phyloP scores from a whole-genome alignment of 2,329 filamentous ascomycete genomes.

The Xylariaceae sp. region DNA sequence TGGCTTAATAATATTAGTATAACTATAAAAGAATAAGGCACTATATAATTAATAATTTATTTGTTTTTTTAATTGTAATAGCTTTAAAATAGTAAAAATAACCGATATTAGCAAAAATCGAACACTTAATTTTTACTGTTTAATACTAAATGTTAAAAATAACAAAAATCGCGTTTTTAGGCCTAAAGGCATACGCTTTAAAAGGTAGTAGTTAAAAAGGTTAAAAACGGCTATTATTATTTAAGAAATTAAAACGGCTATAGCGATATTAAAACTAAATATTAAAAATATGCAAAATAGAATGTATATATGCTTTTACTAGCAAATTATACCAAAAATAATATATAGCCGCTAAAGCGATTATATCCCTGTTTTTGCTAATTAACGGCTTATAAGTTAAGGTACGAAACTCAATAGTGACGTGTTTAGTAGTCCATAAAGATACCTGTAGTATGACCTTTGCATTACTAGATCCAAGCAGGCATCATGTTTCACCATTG shows the following conservation, averaged over 20 bases:
- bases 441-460: background rate
- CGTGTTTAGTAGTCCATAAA: background rate
- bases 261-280: background rate
- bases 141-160: background rate
- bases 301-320: background rate
- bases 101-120: too few relatives aligned
- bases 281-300: background rate
- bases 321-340: too few relatives aligned
- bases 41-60: background rate
- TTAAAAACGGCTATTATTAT: background rate
- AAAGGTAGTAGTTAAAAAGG: too few relatives aligned
- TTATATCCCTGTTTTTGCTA: too few relatives aligned
- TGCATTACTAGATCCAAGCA: background rate
- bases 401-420: too few relatives aligned
- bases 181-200: background rate
- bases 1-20: background rate
- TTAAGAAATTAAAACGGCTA: background rate
- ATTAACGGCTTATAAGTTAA: too few relatives aligned
- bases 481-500: too few relatives aligned
- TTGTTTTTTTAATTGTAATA: background rate
- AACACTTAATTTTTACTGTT: too few relatives aligned
- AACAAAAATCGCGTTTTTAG: background rate
- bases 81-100: too few relatives aligned
- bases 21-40: background rate
- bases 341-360: too few relatives aligned